Conservation (phyloP, 73 alveolate species). For the Paramecium tetraurelia region DNA sequence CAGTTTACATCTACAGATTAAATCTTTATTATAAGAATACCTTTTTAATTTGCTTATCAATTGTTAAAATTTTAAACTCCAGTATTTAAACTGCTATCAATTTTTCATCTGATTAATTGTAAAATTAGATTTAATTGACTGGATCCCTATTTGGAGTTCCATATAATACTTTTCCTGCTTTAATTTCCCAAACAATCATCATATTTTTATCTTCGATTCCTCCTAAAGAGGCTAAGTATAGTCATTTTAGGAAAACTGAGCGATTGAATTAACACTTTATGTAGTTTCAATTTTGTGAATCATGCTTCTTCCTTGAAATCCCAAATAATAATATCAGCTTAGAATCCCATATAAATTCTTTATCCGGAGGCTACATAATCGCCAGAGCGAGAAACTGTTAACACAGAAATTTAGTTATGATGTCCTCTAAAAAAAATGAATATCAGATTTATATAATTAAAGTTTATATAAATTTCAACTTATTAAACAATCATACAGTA, state of each 20-base stretch:
- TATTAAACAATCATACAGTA: too few relatives aligned
- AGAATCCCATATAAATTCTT: conserved; percentile 89
- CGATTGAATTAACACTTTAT: conserved; percentile 86
- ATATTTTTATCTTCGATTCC: conserved; percentile 93
- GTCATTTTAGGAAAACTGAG: conserved; percentile 91
- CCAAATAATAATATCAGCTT: conserved; percentile 96
- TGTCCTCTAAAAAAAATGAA: conserved; percentile 75
- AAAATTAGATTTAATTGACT: conserved; percentile 81
- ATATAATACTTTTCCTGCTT: conserved; percentile 89
- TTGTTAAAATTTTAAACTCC: conserved; percentile 73
- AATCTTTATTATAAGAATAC: conserved; percentile 47
- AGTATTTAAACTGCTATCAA: conserved; percentile 79
- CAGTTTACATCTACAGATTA: conserved; percentile 72
- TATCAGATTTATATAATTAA: not conserved
- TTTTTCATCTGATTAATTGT: conserved; percentile 78
- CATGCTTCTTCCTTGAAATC: conserved; percentile 90
- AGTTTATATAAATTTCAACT: too few relatives aligned
- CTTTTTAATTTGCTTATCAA: conserved; percentile 56
- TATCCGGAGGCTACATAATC: conserved; percentile 88
- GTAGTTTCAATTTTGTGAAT: conserved; percentile 88
- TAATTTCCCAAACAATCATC: conserved; percentile 91
- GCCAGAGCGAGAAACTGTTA: conserved; percentile 85
- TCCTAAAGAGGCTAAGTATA: conserved; percentile 94
- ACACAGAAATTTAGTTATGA: conserved; percentile 83
- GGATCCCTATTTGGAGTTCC: conserved; percentile 89